Base-by-base conservation (phyloP, 2,329 filamentous ascomycete genomes). In the Fusarium veterinarium region DNA sequence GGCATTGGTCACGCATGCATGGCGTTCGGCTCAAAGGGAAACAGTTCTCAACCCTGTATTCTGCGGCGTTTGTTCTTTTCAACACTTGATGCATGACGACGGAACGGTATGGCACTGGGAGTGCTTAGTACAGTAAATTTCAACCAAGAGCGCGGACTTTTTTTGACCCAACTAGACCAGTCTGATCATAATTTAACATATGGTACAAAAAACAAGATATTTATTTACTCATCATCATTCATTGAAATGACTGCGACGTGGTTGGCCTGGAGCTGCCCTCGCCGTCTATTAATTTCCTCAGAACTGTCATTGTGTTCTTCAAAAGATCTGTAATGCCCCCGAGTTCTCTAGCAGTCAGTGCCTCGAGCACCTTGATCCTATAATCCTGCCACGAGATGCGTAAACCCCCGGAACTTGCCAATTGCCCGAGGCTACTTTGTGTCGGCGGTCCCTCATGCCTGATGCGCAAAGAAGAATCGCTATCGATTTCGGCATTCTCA, bases 251-350 rank as follows among this genome's bases (percentile, higher is more conserved):
- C 52, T 71, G 67, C 19, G 67, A 64, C 20, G 67, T 40, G n/a
- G 69, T 75, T 55, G 64, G 69, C 31, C 71, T 73, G 67, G 74
- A 37, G 72, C 70, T 53, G 60, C 70, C 63, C 56, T 61, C 79
- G 28, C 77, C 79, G 37, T 82, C 79, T 75, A 81, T 82, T 38
- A 82, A 81, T 67, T 84, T 88, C 81, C 90, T 91, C 74, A 95
- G 81, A 56, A 91, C 90, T 79, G 92, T 94, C 89, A 96, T 94
- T 3, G 93, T 95, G 75, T 91, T 93, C 80, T 92, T 92, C 87
- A 97, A 91, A 76, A 97, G 82, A 71, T 91, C 87, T 20, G 88
- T 87, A 35, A 95, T 86, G 0, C 94, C 94, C 16, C 80, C 82
- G 49, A 92, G 86, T 0, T 92, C 92, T 59, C 87, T 87, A 10